phyloP scores from a whole-genome alignment of 164 flowering plant species.

The Nymphaea colorata region DNA sequence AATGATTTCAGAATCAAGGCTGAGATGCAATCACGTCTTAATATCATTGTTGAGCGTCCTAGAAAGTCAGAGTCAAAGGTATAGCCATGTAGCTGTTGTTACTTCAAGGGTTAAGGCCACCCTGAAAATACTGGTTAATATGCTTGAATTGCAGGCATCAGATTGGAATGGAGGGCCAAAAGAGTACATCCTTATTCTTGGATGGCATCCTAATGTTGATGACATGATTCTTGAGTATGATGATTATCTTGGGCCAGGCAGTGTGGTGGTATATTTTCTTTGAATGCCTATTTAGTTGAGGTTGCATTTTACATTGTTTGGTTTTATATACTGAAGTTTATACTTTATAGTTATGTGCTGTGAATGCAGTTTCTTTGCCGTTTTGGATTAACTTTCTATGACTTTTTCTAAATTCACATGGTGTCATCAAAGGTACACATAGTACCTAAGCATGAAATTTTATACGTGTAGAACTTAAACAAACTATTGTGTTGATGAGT shows the following conservation, averaged over 20 bases:
- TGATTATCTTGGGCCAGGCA: constrained; percentile 95
- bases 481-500: too few species aligned
- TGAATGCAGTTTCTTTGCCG: neutral
- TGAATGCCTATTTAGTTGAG: neutral
- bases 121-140: neutral
- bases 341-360: too few species aligned
- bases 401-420: too few species aligned
- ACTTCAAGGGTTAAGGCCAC: neutral
- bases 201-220: constrained; percentile 86
- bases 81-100: neutral
- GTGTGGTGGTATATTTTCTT: constrained; percentile 51
- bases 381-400: too few species aligned
- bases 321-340: too few species aligned
- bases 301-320: neutral
- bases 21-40: constrained; percentile 26
- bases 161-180: constrained; percentile 67
- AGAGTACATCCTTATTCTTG: constrained; percentile 81
- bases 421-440: too few species aligned
- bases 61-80: constrained; percentile 68
- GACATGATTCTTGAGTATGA: constrained; percentile 95
- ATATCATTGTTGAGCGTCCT: constrained; percentile 47
- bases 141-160: constrained; percentile 43
- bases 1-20: constrained; percentile 11
- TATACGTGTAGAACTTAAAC: too few species aligned
- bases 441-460: too few species aligned